Conservation (phyloP, 495 filamentous ascomycete genomes). For the Hypoxylon intermedium region DNA sequence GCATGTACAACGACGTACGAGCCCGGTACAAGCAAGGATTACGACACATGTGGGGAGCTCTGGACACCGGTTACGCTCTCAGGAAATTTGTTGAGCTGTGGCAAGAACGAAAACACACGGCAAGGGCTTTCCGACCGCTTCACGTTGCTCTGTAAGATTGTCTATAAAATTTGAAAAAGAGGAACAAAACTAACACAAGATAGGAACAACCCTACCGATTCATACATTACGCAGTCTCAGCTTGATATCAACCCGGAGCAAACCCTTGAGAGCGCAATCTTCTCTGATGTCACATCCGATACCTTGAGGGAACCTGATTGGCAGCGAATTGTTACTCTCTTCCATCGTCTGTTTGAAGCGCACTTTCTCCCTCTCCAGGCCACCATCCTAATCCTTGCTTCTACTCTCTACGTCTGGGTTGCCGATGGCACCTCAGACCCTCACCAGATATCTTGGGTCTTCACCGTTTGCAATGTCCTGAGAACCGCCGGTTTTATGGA, state of each 20-base stretch:
- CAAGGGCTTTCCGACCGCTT: slow-evolving; percentile 58
- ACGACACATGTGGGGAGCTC: slow-evolving; percentile 75
- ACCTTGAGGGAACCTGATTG: slow-evolving; percentile 54
- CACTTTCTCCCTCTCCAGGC: slow-evolving; percentile 72
- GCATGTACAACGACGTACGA: slow-evolving; percentile 57
- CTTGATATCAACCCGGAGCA: slow-evolving; percentile 50
- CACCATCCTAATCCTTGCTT: slow-evolving; percentile 65
- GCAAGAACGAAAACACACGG: slow-evolving; percentile 57
- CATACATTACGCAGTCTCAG: slow-evolving; percentile 54
- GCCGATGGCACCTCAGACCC: slow-evolving; percentile 55
- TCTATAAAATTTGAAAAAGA: neutral
- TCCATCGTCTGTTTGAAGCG: slow-evolving; percentile 70
- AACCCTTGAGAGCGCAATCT: slow-evolving; percentile 53
- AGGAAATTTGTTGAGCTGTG: slow-evolving; percentile 56
- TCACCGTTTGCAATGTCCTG: slow-evolving; percentile 63
- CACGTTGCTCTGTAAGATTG: slow-evolving; percentile 53
- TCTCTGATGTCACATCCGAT: slow-evolving; percentile 56
- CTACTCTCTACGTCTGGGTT: slow-evolving; percentile 60
- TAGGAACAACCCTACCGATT: slow-evolving; percentile 52
- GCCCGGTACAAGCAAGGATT: slow-evolving; percentile 71
- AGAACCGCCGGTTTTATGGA: slow-evolving; percentile 64
- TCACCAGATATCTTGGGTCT: slow-evolving; percentile 59
- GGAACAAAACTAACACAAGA: slow-evolving; percentile 5
- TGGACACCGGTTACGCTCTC: slow-evolving; percentile 69
- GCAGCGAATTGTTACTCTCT: slow-evolving; percentile 55